Evolutionary conservation across 257 asterid species (phyloP), one percentile per base, ranked within the genome.

Genomic region (Solanum neorickii): DNA sequence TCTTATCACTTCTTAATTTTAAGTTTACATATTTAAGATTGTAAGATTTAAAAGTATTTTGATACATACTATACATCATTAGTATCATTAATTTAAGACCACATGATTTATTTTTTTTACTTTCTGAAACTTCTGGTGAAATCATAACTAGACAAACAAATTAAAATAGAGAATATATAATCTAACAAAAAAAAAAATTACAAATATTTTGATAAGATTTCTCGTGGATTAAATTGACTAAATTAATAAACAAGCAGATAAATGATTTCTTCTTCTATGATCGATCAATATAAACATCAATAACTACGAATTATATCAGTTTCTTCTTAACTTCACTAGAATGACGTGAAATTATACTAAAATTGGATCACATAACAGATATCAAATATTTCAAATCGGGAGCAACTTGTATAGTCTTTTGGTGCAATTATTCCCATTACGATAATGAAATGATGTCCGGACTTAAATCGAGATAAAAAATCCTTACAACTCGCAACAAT

Each of bases 331-430:
- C 69, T 66, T 12, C 15, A 65, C n/a, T 65, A 65, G 35, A 25
- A 65, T 2, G 9, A 12, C 9, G 4, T 18, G 12, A 29, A 31
- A 29, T 31, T 20, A 31, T 3, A 69, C 31, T 29, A 31, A 2
- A 0, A 6, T 69, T 15, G 23, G 7, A 35, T 69, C 5, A 7
- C 42, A 69, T 31, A 69, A 1, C 1, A 12, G 11, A 31, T 69
- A 69, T 7, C 12, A 66, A 1, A 12, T 25, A 65, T 25, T 8
- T 2, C 4, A 1, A 2, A 10, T 2, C 1, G 12, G 5, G 1
- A 56, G 5, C 2, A 56, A 59, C 25, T 59, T 59, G 12, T 59
- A 5, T 8, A 2, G 2, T 59, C 12, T 59, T 59, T 5, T 20
- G 25, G 25, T 59, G 66, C 12, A 20, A 1, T 59, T 12, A 59